Evolutionary conservation across 495 filamentous ascomycete species (phyloP), one percentile per base, ranked within the genome.

Genomic region (Neurospora tetrasperma): DNA sequence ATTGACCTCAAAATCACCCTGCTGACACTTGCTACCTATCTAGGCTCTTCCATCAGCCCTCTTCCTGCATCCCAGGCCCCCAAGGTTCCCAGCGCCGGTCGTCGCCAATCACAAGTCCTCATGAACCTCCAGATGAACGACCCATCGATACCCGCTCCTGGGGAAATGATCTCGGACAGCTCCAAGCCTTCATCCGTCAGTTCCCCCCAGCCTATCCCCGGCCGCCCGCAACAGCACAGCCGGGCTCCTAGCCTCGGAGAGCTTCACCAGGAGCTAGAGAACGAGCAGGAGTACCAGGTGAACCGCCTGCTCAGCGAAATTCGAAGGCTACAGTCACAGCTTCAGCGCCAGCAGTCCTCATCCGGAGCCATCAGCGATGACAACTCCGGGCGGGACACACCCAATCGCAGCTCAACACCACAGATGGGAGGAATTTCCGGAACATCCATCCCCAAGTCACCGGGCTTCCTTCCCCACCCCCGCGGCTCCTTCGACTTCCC

Each of bases 201-300:
- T 74, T 66, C 54, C 12, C 89, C 90, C 38, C 85, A 85, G 46
- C 86, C 85, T 71, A 76, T 90, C 54, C 81, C 88, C 4, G 82
- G 82, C 5, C 91, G 88, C 42, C 89, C 91, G 16, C 84, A 89
- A 9, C 89, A 90, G 75, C 91, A 92, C 74, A 80, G 80, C 71
- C 84, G 87, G 11, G 83, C 92, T 10, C 94, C 94, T 1, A 97
- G 93, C 72, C 81, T 98, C 62, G 95, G 95, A n/a, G 95, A 98
- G 81, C 85, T 99, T 44, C 94, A 98, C 78, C 95, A 99, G 77
- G 93, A 97, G 79, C 85, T 98, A 8, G 96, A 99, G 81, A 92
- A 91, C 69, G 96, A 99, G 79, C 94, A 97, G 80, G 96, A 99
- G 81, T 93, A 90, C 12, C 95, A 97, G 83, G 96, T 99, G 80